Conservation (phyloP, 805 yeast species). For the Candida ficus region DNA sequence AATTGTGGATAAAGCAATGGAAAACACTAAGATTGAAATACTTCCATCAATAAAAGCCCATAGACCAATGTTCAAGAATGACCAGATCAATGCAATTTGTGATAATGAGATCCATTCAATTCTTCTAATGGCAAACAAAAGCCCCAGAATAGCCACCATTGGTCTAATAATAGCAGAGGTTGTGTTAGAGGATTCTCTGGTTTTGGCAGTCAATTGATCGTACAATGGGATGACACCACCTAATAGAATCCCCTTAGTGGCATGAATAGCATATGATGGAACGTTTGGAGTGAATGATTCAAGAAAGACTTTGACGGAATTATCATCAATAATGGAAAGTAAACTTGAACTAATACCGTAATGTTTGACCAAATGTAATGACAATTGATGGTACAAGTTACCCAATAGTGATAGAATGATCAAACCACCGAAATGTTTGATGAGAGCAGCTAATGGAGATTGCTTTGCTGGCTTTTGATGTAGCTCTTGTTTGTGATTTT, state of each 20-base stretch:
- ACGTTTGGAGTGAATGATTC: no score
- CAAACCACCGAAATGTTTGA: background rate
- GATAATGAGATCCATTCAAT: conserved; percentile 63
- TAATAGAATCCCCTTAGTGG: conserved; percentile 53
- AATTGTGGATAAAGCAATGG: conserved; percentile 30
- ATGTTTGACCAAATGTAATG: conserved; percentile 1
- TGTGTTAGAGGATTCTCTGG: background rate
- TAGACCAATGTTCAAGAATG: conserved; percentile 54
- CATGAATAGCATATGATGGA: conserved; percentile 25
- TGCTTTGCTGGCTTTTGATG: background rate
- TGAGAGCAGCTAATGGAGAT: background rate
- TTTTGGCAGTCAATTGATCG: conserved; percentile 14
- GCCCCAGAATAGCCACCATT: conserved; percentile 61
- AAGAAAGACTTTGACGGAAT: background rate
- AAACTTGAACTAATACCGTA: background rate
- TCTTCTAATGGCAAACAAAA: conserved; percentile 63
- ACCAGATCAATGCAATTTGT: conserved; percentile 63
- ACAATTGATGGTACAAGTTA: conserved; percentile 6
- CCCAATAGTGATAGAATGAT: conserved; percentile 2
- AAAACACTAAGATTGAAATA: background rate
- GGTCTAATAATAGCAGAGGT: conserved; percentile 30
- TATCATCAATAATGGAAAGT: background rate
- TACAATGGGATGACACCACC: conserved; percentile 48
- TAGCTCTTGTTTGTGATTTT: background rate
- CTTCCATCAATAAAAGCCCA: conserved; percentile 61